These are phyloP conservation scores for Osmanthus fragrans DNA, from an alignment of 257 asterid species.

Conservation along the genomic window DNA sequence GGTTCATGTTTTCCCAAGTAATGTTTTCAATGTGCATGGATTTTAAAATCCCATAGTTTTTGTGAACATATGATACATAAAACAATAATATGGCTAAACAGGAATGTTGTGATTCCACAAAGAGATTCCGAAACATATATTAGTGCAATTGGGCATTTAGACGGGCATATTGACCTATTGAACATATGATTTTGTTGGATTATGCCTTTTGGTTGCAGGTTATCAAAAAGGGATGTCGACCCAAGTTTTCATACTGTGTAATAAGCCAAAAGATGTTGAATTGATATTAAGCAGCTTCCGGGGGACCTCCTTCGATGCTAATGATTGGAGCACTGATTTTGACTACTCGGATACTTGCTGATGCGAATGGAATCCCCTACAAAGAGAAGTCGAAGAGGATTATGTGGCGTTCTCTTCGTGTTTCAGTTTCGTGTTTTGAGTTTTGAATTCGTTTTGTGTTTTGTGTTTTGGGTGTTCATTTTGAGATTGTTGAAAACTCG, in stretches of 20 bases:
- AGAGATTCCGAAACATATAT: constrained; percentile 76
- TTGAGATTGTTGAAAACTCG: too few relatives aligned
- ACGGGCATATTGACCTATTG: constrained; percentile 67
- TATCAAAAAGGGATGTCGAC: constrained; percentile 68
- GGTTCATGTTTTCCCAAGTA: neutral
- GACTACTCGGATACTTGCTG: constrained; percentile 53
- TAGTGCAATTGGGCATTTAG: constrained; percentile 87
- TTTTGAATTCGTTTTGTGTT: too few relatives aligned
- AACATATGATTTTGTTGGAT: constrained; percentile 10
- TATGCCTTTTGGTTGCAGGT: constrained; percentile 40
- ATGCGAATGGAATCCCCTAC: too few relatives aligned
- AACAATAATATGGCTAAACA: constrained; percentile 21
- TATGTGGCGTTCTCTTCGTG: too few relatives aligned
- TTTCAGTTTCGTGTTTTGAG: too few relatives aligned
- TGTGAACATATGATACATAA: neutral
- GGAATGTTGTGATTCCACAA: constrained; percentile 68
- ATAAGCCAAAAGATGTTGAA: constrained; percentile 72
- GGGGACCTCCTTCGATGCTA: constrained; percentile 97
- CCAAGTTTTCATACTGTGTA: constrained; percentile 26
- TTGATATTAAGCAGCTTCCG: constrained; percentile 76
- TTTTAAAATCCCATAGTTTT: neutral
- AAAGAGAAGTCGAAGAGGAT: too few relatives aligned
- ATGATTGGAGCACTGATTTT: constrained; percentile 92
- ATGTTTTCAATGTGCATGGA: neutral
- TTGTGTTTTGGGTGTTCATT: too few relatives aligned